Base-by-base conservation (phyloP, 192 early-diverging fungal species). In the Paraglomus occultum region DNA sequence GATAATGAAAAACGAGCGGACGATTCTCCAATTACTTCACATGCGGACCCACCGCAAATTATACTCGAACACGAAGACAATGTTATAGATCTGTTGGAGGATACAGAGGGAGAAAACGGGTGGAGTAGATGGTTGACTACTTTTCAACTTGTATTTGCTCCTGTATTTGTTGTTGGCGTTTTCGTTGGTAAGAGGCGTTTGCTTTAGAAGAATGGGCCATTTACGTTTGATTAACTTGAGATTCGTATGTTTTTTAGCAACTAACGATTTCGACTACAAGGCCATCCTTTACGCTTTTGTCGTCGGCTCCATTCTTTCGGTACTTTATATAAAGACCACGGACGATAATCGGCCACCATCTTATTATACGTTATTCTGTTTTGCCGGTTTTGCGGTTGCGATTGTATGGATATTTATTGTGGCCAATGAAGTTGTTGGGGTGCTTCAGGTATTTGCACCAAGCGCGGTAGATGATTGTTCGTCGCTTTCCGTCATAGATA, bases 401-500 rank as follows among this genome's bases (percentile, higher is more conserved):
- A 87, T 97, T 31, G 76, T 85, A 0, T 97, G 95, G 95, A 89
- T 97, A 10, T 93, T 87, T 78, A 71, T 94, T 14, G 82, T 95
- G 49, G 94, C 96, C 1, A 91, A 90, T 71, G 96, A 98, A 69
- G 87, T 96, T 42, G 94, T 98, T 2, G 87, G 89, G 14, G 80
- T 96, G 7, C 78, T 96, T 42, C 90, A 83, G 68, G 79, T 82
- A 73, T 39, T 31, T 49, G 38, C 20, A 4, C 54, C 11, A 11
- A 57, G 11, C 1, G 4, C 6, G 4, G 18, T 57, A 57, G 38
- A 57, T 23, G 18, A 57, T 17, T 17, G 11, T 57, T 10, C 17
- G 11, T 57, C 11, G 38, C 11, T 57, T 57, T 57, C 38, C 20
- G 38, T 20, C 1, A 11, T 17, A 6, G 8, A 53, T 6, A 6